These are phyloP conservation scores for Mycena galopus DNA, from an alignment of 768 basidiomycete genomes.

Conservation along the genomic window DNA sequence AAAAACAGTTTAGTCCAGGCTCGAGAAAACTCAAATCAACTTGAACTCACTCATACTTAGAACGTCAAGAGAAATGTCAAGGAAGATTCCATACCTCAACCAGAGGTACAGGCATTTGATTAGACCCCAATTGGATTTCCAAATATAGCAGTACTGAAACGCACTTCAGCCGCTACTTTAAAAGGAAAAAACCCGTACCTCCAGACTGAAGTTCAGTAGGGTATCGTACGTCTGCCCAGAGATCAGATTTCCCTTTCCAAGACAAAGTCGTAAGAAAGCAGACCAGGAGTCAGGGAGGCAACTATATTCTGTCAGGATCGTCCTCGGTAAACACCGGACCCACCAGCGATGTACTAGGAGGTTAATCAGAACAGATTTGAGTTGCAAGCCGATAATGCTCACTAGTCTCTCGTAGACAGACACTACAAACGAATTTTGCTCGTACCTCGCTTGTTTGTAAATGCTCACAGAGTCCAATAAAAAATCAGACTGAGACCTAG, in stretches of 20 bases:
- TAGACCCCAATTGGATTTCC: constrained; percentile 39
- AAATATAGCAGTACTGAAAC: constrained; percentile 29
- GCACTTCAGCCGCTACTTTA: not conserved
- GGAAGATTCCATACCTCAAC: constrained; percentile 43
- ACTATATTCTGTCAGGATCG: not conserved
- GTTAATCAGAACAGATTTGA: not conserved
- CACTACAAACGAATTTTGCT: too few species aligned
- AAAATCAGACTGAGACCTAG: not conserved
- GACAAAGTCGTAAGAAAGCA: not conserved
- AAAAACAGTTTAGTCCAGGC: not conserved
- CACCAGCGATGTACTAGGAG: constrained; percentile 15
- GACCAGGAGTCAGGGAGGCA: constrained; percentile 6
- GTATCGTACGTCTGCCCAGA: constrained; percentile 22
- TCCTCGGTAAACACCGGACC: not conserved
- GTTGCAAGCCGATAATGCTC: too few species aligned
- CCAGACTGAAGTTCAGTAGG: constrained; percentile 2
- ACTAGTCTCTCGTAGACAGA: too few species aligned
- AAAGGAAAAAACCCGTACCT: not conserved
- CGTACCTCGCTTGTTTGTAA: too few species aligned
- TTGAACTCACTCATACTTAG: constrained; percentile 24
- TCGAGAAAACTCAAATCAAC: not conserved
- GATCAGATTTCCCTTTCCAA: not conserved
- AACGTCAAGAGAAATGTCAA: constrained; percentile 36
- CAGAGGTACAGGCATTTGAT: constrained; percentile 44
- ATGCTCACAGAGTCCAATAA: not conserved